These are phyloP conservation scores for Trichophyton schoenleinii DNA, from an alignment of 2,329 filamentous ascomycete species.

Conservation along the genomic window DNA sequence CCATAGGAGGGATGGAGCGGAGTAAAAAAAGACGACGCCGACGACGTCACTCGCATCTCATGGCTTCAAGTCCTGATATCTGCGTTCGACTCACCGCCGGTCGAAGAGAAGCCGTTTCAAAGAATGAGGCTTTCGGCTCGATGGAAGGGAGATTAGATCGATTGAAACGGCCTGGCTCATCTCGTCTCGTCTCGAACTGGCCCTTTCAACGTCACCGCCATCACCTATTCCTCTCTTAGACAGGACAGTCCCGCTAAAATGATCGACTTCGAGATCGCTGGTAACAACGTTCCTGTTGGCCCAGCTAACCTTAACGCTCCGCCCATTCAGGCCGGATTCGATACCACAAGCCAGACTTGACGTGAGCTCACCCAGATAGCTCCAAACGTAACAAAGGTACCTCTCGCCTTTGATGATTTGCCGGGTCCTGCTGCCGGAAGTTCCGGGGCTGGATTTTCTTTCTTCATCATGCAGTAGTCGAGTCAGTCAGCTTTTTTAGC, in stretches of 20 bases:
- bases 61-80: no score
- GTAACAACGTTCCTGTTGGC: neutral
- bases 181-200: neutral
- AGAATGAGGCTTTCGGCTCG: neutral
- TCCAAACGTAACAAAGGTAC: no score
- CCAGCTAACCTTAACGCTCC: neutral
- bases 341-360: no score
- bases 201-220: neutral
- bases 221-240: neutral
- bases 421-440: neutral
- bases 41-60: neutral
- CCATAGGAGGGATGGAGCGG: neutral
- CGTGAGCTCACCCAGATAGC: no score
- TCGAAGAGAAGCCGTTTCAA: neutral
- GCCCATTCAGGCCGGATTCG: neutral
- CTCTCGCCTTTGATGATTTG: neutral
- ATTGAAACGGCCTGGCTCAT: neutral
- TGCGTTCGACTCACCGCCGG: no score
- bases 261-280: neutral
- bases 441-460: neutral
- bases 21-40: no score
- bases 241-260: neutral
- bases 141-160: neutral
- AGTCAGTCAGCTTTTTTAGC: no score
- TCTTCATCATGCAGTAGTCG: neutral